phyloP scores from a whole-genome alignment of 352 stramenopile genomes.

The Saprolegnia diclina region DNA sequence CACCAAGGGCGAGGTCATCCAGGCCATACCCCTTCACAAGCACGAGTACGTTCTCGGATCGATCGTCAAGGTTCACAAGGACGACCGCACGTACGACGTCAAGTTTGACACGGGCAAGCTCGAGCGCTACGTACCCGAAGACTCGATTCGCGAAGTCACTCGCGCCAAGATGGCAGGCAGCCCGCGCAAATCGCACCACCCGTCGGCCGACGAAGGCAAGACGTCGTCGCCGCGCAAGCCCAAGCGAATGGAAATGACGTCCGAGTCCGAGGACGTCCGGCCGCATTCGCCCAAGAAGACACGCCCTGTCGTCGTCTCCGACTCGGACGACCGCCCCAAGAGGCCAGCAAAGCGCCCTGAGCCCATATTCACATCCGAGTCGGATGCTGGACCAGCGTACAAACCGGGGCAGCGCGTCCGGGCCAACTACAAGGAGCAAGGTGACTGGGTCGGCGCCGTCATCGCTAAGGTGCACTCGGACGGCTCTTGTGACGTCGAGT shows the following conservation, averaged over 20 bases:
- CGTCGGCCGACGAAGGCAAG: neutral
- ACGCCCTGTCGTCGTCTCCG: neutral
- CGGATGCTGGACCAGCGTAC: neutral
- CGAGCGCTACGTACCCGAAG: conserved; percentile 52
- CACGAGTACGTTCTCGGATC: conserved; percentile 46
- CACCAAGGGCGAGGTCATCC: conserved; percentile 50
- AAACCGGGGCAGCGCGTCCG: conserved; percentile 17
- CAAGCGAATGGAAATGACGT: neutral
- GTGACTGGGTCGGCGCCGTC: conserved; percentile 20
- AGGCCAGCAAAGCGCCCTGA: conserved; percentile 1
- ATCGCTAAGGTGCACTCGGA: conserved; percentile 23
- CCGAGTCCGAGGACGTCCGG: neutral
- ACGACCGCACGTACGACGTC: conserved; percentile 53
- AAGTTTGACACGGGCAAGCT: conserved; percentile 55
- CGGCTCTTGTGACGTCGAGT: conserved; percentile 25
- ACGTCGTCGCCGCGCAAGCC: conserved; percentile 12
- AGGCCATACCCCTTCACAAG: conserved; percentile 48
- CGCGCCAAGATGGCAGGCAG: conserved; percentile 35
- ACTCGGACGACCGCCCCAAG: neutral
- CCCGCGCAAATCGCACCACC: neutral
- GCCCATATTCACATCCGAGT: conserved; percentile 19
- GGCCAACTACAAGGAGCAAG: conserved; percentile 23
- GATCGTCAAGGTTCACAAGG: conserved; percentile 42
- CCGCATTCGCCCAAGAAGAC: neutral
- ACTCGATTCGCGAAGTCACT: conserved; percentile 39